Base-by-base conservation (phyloP, 1,139 yeast species). In the Nadsonia commutata region DNA sequence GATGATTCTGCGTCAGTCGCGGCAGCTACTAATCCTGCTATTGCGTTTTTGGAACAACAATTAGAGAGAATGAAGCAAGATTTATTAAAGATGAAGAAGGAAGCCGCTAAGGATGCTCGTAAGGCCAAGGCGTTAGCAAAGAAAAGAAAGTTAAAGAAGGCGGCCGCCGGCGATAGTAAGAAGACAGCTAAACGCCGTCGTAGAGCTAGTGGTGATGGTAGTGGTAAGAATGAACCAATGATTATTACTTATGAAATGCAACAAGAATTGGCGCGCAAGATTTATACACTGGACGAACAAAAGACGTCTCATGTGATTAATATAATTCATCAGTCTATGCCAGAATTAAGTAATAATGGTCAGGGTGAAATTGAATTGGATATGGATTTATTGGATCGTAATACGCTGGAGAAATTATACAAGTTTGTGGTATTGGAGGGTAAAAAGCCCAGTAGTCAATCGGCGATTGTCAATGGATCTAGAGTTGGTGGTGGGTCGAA, bases 311-410 rank as follows among this genome's bases (percentile, higher is more conserved):
- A 82, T 46, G 94, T 86, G 37, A 74, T 90, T 51, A 77, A 81
- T 45, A 85, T 90, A 50, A 85, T 90, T 53, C 82, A 82, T 57
- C 94, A 83, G 60, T 81, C 85, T 52, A 75, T 86, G 70, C 84
- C 84, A n/a, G 83, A 84, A 52, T 71, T 82, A 51, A 72, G 72
- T 50, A 77, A 76, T 55, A 70, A 70, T 46, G 79, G 76, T 39
- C 81, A 78, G 51, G 98, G 90, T 55, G 93, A 81, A 58, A 93
- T 90, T 48, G 98, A 93, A 67, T 71, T 90, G 49, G 98, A 93
- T 62, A 82, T 93, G 79, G 97, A 90, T 61, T 83, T 81, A 62
- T 72, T 90, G 54, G 95, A 85, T 55, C 90, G 85, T 52, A 69
- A 76, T 43, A 88, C 97, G 1, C 74, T 90, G 42, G 66, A 84